phyloP scores from a whole-genome alignment of 1,139 yeast species.

The Sugiyamaella castrensis region DNA sequence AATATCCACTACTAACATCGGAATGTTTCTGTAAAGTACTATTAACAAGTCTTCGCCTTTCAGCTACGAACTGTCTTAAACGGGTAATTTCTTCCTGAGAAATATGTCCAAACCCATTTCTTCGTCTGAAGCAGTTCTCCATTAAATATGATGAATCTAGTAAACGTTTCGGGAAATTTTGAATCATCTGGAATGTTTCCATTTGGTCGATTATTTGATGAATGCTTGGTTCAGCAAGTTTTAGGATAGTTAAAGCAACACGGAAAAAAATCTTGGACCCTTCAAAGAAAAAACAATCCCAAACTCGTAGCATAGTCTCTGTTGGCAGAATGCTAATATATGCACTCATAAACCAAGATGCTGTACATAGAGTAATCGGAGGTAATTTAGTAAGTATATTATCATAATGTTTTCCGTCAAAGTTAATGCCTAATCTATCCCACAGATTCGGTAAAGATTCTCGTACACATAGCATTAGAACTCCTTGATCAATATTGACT shows the following conservation, averaged over 20 bases:
- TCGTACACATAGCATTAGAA: constrained; percentile 77
- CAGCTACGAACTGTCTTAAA: constrained; percentile 72
- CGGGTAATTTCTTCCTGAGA: constrained; percentile 78
- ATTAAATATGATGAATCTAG: constrained; percentile 68
- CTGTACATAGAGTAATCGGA: constrained; percentile 87
- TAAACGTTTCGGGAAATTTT: constrained; percentile 71
- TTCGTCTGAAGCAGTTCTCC: constrained; percentile 70
- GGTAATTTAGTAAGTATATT: constrained; percentile 76
- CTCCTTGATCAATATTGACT: constrained; percentile 94
- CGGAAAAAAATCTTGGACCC: constrained; percentile 86
- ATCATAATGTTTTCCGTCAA: constrained; percentile 45
- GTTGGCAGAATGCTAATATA: constrained; percentile 86
- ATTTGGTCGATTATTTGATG: constrained; percentile 57
- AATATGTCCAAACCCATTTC: constrained; percentile 70
- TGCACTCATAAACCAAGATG: constrained; percentile 97
- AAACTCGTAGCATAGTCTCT: constrained; percentile 79
- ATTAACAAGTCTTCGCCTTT: constrained; percentile 33
- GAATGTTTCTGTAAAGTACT: background rate
- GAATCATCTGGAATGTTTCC: constrained; percentile 84
- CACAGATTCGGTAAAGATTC: constrained; percentile 84
- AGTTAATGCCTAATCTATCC: constrained; percentile 48
- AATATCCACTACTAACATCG: background rate
- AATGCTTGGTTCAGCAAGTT: constrained; percentile 66
- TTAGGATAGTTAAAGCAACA: constrained; percentile 77
- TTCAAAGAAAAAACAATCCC: constrained; percentile 95